These are phyloP conservation scores for Solanum hybrid DNA, from an alignment of 305 asterid species.

Conservation along the genomic window DNA sequence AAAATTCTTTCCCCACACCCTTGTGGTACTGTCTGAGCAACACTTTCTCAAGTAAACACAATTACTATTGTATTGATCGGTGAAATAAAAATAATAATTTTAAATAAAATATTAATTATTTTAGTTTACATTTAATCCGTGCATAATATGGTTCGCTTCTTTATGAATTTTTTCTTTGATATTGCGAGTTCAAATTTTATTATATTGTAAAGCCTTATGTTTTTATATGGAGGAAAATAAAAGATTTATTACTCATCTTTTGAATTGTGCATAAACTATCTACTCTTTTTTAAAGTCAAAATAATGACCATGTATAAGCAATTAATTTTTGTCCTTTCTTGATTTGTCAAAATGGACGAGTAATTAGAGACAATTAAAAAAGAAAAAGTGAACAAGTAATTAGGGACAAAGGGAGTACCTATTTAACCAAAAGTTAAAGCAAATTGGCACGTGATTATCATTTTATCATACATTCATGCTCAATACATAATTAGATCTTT, in stretches of 20 bases:
- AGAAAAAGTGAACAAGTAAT: neutral
- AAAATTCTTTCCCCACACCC: slow-evolving; percentile 3
- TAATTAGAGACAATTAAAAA: too few species aligned
- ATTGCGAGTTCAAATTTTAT: neutral
- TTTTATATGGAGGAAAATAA: neutral
- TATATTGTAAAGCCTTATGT: neutral
- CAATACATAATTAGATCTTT: neutral
- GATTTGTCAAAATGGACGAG: neutral
- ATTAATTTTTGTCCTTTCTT: neutral
- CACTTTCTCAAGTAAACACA: neutral
- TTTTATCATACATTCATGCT: neutral
- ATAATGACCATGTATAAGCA: neutral
- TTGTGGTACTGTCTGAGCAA: neutral
- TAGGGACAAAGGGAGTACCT: neutral
- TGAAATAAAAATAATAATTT: neutral
- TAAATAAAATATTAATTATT: neutral
- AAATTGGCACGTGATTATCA: neutral
- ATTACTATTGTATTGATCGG: neutral
- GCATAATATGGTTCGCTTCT: neutral
- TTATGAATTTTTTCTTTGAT: neutral
- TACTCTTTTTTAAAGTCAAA: neutral
- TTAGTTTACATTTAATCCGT: neutral
- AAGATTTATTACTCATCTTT: neutral
- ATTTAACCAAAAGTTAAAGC: neutral
- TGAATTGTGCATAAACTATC: neutral